phyloP scores from a whole-genome alignment of 2,329 filamentous ascomycete species.

The Nemania bipapillata region DNA sequence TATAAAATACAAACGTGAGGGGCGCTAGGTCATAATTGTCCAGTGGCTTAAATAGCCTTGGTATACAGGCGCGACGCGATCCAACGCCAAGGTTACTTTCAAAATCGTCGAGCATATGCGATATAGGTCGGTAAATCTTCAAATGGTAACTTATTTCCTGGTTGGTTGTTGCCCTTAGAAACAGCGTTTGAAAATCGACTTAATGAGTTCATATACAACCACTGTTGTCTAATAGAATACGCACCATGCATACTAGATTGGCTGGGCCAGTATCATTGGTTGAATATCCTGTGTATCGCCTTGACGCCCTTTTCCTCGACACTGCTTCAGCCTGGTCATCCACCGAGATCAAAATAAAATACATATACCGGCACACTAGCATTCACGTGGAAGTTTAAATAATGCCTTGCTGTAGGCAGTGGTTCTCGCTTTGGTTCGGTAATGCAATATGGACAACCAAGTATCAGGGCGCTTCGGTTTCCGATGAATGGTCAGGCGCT shows the following conservation, averaged over 20 bases:
- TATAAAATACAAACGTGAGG: no score
- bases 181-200: neutral
- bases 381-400: conserved; percentile 14
- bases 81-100: neutral
- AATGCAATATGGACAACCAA: conserved; percentile 9
- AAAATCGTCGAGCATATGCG: neutral
- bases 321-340: neutral
- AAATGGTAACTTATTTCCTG: neutral
- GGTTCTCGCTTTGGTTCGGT: neutral
- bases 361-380: neutral
- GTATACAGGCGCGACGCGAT: neutral
- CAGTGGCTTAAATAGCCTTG: neutral
- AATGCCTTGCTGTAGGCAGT: neutral
- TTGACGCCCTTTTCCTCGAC: neutral
- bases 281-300: neutral
- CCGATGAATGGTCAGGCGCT: conserved; percentile 32
- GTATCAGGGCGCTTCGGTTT: conserved; percentile 30
- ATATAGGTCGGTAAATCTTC: neutral
- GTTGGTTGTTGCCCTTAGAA: neutral
- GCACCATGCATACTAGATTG: no score
- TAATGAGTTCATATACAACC: no score
- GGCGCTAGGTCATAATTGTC: neutral
- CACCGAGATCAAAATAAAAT: neutral
- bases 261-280: neutral
- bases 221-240: no score